Base-by-base conservation (phyloP, 2,329 filamentous ascomycete genomes). In the Lasiodiplodia gonubiensis region DNA sequence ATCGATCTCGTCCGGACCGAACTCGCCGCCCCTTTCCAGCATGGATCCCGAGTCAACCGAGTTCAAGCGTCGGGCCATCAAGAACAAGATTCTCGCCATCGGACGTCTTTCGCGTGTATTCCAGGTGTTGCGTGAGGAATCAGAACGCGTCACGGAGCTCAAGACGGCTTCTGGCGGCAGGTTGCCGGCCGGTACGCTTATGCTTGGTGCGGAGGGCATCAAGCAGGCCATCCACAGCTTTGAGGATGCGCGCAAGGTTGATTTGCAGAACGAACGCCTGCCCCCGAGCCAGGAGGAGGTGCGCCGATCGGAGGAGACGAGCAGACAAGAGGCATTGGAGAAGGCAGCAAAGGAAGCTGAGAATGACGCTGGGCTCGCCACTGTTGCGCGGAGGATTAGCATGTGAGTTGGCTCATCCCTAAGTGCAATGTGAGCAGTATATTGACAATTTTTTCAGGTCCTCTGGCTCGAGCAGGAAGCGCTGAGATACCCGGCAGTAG, bases 41-140 rank as follows among this genome's bases (percentile, higher is more conserved):
- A 81, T 86, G 75, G 94, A 98, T 74, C 89, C 91, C 14, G 93
- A 97, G 61, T 94, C 91, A 64, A 92, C 90, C 74, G 95, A 99
- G 78, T 94, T 91, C 85, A 98, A 97, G 86, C 88, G 95, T 75
- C 90, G 94, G 54, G 94, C 94, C 3, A 97, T 99, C 87, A 98
- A 98, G 86, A 99, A 99, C 89, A 99, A 99, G 86, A 98, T 99
- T 76, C 84, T 99, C 74, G 95, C 95, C 69, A 99, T 99, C 75
- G 95, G 95, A 35, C 92, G 95, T 73, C 86, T 99, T 71, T 98
- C 95, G 46, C 92, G 95, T 74, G 95, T 99, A 69, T 99, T 99
- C 90, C 95, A 99, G 79, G 95, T 99, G 61, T 82, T 99, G 73
- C 93, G 95, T 75, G 95, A 99, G 82, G 95, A 99, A 81, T 97